Conservation (phyloP, 148 eudicot genomes). For the Dysphania ambrosioides region DNA sequence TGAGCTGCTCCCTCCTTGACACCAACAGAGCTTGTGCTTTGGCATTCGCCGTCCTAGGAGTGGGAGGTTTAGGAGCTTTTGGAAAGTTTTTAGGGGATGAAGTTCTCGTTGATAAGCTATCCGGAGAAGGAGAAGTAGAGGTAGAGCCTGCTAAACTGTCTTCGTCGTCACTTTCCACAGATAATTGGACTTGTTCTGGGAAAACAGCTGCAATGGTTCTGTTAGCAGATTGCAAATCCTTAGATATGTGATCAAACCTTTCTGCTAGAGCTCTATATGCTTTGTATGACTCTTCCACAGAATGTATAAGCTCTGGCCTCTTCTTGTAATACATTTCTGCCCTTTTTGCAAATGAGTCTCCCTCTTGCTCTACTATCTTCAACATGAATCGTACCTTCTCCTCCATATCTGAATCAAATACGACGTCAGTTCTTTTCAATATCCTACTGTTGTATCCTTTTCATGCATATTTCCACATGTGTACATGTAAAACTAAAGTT, state of each 20-base stretch:
- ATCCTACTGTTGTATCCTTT: too few species aligned
- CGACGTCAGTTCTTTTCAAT: background rate
- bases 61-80: constrained; percentile 35
- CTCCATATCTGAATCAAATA: constrained; percentile 61
- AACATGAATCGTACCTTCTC: constrained; percentile 67
- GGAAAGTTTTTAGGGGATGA: constrained; percentile 39
- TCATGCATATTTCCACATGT: background rate
- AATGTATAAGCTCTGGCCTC: constrained; percentile 69
- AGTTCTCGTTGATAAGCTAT: constrained; percentile 21
- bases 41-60: constrained; percentile 7
- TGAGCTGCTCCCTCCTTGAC: constrained; percentile 52
- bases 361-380: constrained; percentile 75
- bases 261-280: constrained; percentile 83
- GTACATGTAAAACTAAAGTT: background rate
- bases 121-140: constrained; percentile 35
- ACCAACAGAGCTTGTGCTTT: constrained; percentile 46
- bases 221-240: constrained; percentile 73
- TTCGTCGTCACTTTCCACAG: constrained; percentile 60
- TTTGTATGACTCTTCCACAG: constrained; percentile 71
- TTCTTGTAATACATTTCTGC: constrained; percentile 92
- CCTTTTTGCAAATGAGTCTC: constrained; percentile 74
- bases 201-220: constrained; percentile 68
- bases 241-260: constrained; percentile 75
- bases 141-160: constrained; percentile 31
- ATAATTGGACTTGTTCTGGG: constrained; percentile 62